Conservation (phyloP, 345 rosid genomes). For the Clausena lansium region DNA sequence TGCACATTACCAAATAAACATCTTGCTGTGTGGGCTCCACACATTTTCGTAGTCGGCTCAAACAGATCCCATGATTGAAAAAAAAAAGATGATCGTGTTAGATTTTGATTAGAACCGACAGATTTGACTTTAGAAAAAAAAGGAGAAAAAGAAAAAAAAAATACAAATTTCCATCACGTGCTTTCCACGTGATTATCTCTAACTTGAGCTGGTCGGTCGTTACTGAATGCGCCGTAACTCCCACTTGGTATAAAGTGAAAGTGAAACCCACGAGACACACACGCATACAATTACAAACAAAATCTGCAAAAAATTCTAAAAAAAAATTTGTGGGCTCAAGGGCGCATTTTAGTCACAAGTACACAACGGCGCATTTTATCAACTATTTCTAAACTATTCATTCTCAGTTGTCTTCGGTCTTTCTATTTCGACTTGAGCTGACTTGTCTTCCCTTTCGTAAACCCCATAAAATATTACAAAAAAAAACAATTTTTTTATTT, state of each 20-base stretch:
- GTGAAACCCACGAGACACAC: neutral
- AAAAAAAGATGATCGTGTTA: neutral
- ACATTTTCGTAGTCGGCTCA: neutral
- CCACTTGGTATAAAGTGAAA: neutral
- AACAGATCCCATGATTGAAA: neutral
- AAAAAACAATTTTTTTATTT: too few relatives aligned
- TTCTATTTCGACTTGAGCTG: neutral
- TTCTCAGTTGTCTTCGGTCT: neutral
- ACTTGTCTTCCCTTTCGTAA: neutral
- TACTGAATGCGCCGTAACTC: neutral
- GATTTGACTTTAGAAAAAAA: neutral
- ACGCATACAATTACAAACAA: neutral
- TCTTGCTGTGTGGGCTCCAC: neutral
- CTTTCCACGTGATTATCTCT: neutral
- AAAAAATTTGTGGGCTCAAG: neutral
- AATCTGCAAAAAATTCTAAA: too few relatives aligned
- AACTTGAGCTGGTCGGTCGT: neutral
- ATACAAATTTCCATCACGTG: neutral
- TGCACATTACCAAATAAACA: too few relatives aligned
- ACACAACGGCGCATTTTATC: neutral
- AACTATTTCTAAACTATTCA: too few relatives aligned
- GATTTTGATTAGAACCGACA: neutral
- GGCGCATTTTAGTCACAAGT: neutral
- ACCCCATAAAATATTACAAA: neutral
- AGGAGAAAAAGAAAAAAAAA: neutral